Base-by-base conservation (phyloP, 1,139 yeast genomes). In the Suhomyces terraborum region DNA sequence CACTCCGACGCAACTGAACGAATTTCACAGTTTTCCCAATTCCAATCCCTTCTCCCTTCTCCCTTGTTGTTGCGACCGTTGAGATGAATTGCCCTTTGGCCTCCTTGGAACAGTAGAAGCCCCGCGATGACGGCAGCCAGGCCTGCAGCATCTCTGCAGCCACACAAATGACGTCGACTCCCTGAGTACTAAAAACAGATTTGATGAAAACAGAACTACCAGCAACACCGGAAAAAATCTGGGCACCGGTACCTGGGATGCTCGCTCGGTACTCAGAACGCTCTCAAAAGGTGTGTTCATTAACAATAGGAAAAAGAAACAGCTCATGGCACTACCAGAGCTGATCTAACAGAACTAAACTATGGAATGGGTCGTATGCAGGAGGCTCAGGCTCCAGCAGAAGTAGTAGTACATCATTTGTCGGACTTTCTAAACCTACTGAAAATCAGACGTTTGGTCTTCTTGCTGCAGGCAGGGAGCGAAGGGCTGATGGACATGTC, bases 401-500 rank as follows among this genome's bases (percentile, higher is more conserved):
- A 30, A 18, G 22, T 30, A 30, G 12, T 32, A 32, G 12, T 32
- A 16, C 32, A 14, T 32, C 37, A 42, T 26, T 32, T 36, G 10
- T 32, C 38, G n/a, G 42, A 35, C 21, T 37, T 46, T 33, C 33
- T 46, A 22, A 51, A 44, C 34, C 43, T 50, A 33, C 48, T 41
- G 32, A 53, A 52, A 27, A 51, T 43, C 50, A 48, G 51, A 35
- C 36, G 41, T 32, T 48, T 47, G 27, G 30, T 13, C 42, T 47
- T 46, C 32, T 32, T 35, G 17, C 26, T 16, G 12, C 20, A 18
- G 6, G n/a, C 9, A 12, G 34, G 30, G 9, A 6, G 17, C 4
- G 34, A 23, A 4, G 39, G 17, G 13, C 40, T 25, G 6, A 16
- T n/a, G 10, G 39, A 27, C 13, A 13, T 9, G 4, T 28, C 40